Evolutionary conservation across 129 eudicot species (phyloP), one percentile per base, ranked within the genome.

Genomic region (Lonicera japonica): DNA sequence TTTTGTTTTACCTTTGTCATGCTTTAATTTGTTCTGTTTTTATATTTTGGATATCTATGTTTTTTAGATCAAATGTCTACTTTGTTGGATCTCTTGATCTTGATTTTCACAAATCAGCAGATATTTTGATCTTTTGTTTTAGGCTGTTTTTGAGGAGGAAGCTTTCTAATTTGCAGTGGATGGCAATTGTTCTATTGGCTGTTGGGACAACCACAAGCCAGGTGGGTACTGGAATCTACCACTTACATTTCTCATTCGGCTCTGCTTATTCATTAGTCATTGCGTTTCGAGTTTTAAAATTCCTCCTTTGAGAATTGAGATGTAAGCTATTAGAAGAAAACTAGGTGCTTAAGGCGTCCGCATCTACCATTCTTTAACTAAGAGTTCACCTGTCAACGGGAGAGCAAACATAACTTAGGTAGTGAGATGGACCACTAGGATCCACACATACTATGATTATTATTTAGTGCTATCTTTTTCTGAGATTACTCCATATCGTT

Each of bases 151-250:
- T 88, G 82, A 88, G 75, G 87, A 85, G 80, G 82, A 88, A 80
- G 81, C 96, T 88, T 46, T 77, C 96, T 80, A 85, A 70, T 73
- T 77, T 88, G 83, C 90, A 82, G 80, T 88, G 96, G 96, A 85
- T 88, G 94, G 96, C 96, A 17, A 82, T 88, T 63, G 71, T 80
- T 63, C 67, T 85, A 38, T 75, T 88, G 83, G 90, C 94, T 73
- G 73, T 85, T 59, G 96, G 96, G 61, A 94, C 99, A 66, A 94
- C 99, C 55, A 94, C 96, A 52, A 94, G 99, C 74, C 99, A 94
- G 96, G 99, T 94, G 67, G n/a, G 72, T 63, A 19, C 46, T 75
- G 25, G 14, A 16, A 58, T 79, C 63, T 52, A 46, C 34, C n/a
- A 51, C 51, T 25, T 52, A 19, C 43, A 54, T 59, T 61, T n/a